Evolutionary conservation across 192 early-diverging fungal species (phyloP), one percentile per base, ranked within the genome.

Genomic region (Helicostylum pulchrum): DNA sequence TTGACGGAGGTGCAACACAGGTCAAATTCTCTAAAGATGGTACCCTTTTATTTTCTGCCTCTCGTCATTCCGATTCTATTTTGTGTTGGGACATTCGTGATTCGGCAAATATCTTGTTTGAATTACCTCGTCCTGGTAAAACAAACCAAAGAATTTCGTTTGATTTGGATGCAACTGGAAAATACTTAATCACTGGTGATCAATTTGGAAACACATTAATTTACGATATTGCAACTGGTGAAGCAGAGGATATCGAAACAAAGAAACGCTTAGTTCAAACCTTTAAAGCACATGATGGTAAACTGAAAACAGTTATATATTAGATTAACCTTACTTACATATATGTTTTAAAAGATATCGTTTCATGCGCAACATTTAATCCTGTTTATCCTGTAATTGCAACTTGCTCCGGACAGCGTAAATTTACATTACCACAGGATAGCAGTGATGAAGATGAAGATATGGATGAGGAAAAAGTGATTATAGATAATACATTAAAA

Each of bases 31-130:
- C 93, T 0, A 77, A 77, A 3, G 80, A 87, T 66, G 86, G 86
- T 10, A 42, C 65, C 1, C 74, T 80, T n/a, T 64, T 94, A 11
- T 94, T 83, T 70, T 81, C 87, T 0, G 84, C 85, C 31, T 84
- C 85, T 15, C 80, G 93, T 11, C 81, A 83, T 36, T 70, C 83
- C 5, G 30, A 73, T n/a, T 52, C 55, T 30, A 82, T 94, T 15
- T 75, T 82, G 1, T 90, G 85, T 23, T 93, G 93, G 91, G 93
- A 94, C 71, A 81, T 91, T 17, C 76, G 93, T 1, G 85, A 94
- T 48, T 79, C 91, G 53, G 85, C 84, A 0, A 78, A 87, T 17
- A 77, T 89, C 0, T 61, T 88, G 20, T 74, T 75, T 20, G 68
- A 74, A 1, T 45, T 89, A 15, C 59, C 66, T 12, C 71, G 92